Conservation (phyloP, 1,284 basidiomycete species). For the Tremellales sp. region DNA sequence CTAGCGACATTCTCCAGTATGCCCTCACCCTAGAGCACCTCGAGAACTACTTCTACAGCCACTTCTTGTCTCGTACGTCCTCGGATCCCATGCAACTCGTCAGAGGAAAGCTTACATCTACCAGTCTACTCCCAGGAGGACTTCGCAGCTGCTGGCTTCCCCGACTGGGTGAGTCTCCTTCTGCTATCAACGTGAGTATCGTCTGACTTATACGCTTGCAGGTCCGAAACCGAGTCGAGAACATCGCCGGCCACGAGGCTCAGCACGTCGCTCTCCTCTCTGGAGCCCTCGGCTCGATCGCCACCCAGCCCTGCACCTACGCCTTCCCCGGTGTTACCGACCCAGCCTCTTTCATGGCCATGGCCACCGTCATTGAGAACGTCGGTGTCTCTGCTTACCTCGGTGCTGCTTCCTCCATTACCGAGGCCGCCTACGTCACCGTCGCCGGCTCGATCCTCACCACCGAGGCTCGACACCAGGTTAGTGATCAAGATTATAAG, state of each 20-base stretch:
- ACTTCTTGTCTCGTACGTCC: slow-evolving; percentile 49
- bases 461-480: slow-evolving; percentile 74
- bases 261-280: slow-evolving; percentile 55
- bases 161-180: slow-evolving; percentile 33
- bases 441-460: slow-evolving; percentile 74
- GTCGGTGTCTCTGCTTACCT: slow-evolving; percentile 76
- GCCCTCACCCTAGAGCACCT: slow-evolving; percentile 63
- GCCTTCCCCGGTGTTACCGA: slow-evolving; percentile 49
- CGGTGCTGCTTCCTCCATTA: slow-evolving; percentile 62
- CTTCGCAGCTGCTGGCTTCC: slow-evolving; percentile 66
- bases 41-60: slow-evolving; percentile 60
- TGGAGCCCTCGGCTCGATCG: slow-evolving; percentile 56
- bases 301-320: slow-evolving; percentile 50
- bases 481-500: slow-evolving; percentile 13
- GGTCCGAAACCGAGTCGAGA: slow-evolving; percentile 43
- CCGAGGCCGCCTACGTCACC: slow-evolving; percentile 37
- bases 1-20: slow-evolving; percentile 35
- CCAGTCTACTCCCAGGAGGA: slow-evolving; percentile 68
- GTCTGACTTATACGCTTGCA: slow-evolving; percentile 6
- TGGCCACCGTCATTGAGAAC: slow-evolving; percentile 72
- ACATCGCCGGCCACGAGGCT: slow-evolving; percentile 61
- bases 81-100: background rate
- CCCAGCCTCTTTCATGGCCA: slow-evolving; percentile 65
- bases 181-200: background rate
- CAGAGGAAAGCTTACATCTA: slow-evolving; percentile 59